phyloP scores from a whole-genome alignment of 139 green algal genomes.

The Tetraselmis striata region DNA sequence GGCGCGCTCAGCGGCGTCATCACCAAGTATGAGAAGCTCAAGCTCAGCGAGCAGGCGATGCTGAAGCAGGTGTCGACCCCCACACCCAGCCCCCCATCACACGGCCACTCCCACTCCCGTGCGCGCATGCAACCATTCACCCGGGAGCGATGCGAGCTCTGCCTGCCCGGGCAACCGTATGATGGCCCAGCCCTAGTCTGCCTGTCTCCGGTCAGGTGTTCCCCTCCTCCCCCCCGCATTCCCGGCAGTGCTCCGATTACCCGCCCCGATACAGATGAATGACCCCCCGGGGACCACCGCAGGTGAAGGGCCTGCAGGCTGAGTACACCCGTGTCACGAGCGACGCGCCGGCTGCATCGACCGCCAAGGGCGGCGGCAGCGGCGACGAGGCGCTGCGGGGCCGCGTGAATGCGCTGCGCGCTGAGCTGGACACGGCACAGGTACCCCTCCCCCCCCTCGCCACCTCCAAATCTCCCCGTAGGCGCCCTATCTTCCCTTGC shows the following conservation, averaged over 20 bases:
- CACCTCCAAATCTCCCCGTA: too few relatives aligned
- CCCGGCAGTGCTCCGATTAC: too few relatives aligned
- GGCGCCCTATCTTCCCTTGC: too few relatives aligned
- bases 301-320: neutral
- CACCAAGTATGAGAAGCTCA: neutral
- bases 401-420: neutral
- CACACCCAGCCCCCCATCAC: neutral
- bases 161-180: too few relatives aligned
- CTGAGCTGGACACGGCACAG: neutral
- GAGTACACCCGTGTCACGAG: neutral
- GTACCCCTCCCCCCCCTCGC: too few relatives aligned
- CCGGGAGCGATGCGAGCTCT: neutral
- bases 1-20: neutral
- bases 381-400: neutral
- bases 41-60: neutral
- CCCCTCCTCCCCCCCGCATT: too few relatives aligned
- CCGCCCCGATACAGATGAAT: too few relatives aligned
- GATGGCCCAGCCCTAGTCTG: too few relatives aligned
- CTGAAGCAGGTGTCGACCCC: neutral
- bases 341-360: too few relatives aligned
- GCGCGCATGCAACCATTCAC: neutral
- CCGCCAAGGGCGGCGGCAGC: neutral
- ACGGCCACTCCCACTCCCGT: neutral
- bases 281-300: too few relatives aligned
- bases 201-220: too few relatives aligned